Evolutionary conservation across 1,284 basidiomycete genomes (phyloP), one percentile per base, ranked within the genome.

Genomic region (Boletellus deceptivus): DNA sequence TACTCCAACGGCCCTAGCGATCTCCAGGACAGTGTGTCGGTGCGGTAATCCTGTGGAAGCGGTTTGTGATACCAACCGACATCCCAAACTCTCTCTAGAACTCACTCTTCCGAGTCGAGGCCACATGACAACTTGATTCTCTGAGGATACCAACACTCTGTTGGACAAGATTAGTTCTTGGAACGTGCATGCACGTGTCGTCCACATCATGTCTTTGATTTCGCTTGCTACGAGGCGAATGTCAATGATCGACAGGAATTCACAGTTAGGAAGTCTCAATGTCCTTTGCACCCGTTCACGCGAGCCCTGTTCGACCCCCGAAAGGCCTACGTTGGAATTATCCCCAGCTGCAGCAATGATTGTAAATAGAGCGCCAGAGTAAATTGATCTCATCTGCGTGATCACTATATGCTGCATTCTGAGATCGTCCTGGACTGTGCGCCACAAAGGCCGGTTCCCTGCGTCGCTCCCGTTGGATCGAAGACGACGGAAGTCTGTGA

Each of bases 151-250:
- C 34, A 61, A 37, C 11, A 55, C 18, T 11, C 61, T 61, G 31
- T 31, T 48, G 13, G 61, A 61, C 18, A 63, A 40, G 0, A 61
- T 16, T n/a, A 56, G 56, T 18, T 61, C 59, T 34, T 61, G 61
- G 37, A 63, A 63, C 3, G 59, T 61, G 61, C 61, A 63, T 11
- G 46, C 61, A 14, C 59, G 47, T 11, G 46, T n/a, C 14, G 45
- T 48, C 60, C 59, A 62, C 14, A 11, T 7, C 17, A 49, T 56
- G 6, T 16, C 10, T 2, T 45, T 34, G 11, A 61, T 51, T 11
- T 43, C 42, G 16, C n/a, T 18, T 3, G 24, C 16, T 6, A 35
- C 14, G 3, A 9, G 45, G n/a, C 25, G 35, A 7, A 52, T 1
- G 31, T 59, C 57, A 5, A 59, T 43, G 34, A 55, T 38, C 2